Base-by-base conservation (phyloP, 1,284 basidiomycete species). In the Ustilago hordei region DNA sequence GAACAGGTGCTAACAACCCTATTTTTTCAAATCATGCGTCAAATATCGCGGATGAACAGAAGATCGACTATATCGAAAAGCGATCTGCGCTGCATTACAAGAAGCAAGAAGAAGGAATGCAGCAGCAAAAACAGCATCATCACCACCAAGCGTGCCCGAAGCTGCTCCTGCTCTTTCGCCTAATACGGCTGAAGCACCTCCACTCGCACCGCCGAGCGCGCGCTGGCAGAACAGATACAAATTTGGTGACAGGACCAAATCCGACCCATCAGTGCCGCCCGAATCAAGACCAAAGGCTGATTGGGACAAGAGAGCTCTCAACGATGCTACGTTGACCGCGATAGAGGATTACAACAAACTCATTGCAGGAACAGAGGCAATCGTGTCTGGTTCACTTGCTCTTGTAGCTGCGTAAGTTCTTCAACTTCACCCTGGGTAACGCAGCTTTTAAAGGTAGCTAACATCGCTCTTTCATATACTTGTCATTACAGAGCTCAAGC, bases 271-370 rank as follows among this genome's bases (percentile, higher is more conserved):
- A 38, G n/a, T 11, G 34, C 34, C 17, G 23, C 28, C 15, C 5
- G 19, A 34, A 39, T 45, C 8, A 43, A 47, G 12, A 15, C 55
- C 8, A 6, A 17, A 11, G 41, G 17, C 28, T 31, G 17, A 31
- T 0, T 67, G 47, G 64, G 45, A 50, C 6, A 64, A 55, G 28
- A 23, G 73, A 38, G 48, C 48, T 7, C 45, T 71, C 8, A 50
- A 34, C 43, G 74, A 76, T 52, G 58, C 39, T 4, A 57, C 61
- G n/a, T 59, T 76, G 36, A 63, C 38, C 58, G 52, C 69, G 12
- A 61, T 76, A 5, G 74, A 76, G 32, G 74, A 76, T 31, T 76
- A 69, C 53, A 66, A 63, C 68, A 76, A 76, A 62, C 28, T 76
- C 17, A 64, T 76, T 32, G 74, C 56, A 19, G 64, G 58, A n/a